A percentile compares a stretch with the other conserved stretches of the same genome.
These are phyloP conservation scores for Venturiaceae sp. DNA, from an alignment of 2,329 filamentous ascomycete genomes.

Conservation along the genomic window DNA sequence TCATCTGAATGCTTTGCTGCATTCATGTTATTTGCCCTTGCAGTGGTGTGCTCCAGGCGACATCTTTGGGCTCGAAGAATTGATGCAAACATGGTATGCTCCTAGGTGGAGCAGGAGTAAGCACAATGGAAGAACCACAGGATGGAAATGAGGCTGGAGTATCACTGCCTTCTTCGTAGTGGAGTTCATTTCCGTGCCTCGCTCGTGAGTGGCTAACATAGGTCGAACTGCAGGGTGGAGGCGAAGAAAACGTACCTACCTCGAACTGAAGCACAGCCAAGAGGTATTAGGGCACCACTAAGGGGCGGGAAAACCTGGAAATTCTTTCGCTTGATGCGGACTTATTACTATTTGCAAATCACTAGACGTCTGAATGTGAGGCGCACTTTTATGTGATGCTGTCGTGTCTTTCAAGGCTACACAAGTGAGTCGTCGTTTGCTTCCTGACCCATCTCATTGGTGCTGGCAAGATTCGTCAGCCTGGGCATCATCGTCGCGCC, in stretches of 20 bases:
- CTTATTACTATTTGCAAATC: not conserved
- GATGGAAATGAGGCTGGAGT: not conserved
- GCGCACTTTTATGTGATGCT: not conserved
- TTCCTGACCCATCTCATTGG: no score
- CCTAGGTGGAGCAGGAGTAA: not conserved
- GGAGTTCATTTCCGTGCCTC: no score
- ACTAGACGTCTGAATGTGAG: not conserved
- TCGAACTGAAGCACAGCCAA: not conserved
- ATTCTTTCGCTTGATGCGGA: not conserved
- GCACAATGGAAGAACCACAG: not conserved
- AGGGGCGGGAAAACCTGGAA: no score
- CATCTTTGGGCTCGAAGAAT: not conserved
- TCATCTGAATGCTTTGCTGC: not conserved
- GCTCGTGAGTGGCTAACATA: no score
- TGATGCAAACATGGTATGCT: not conserved
- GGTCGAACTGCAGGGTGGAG: no score
- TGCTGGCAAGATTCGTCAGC: no score
- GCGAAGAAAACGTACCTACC: not conserved
- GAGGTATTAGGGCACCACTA: not conserved
- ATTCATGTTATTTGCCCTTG: not conserved
- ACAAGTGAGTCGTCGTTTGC: no score
- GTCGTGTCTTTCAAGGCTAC: not conserved
- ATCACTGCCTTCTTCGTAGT: no score
- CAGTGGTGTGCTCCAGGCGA: not conserved
- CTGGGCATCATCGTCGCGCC: no score